Base-by-base conservation (phyloP, 1,284 basidiomycete species). In the Apiotrichum domesticum region DNA sequence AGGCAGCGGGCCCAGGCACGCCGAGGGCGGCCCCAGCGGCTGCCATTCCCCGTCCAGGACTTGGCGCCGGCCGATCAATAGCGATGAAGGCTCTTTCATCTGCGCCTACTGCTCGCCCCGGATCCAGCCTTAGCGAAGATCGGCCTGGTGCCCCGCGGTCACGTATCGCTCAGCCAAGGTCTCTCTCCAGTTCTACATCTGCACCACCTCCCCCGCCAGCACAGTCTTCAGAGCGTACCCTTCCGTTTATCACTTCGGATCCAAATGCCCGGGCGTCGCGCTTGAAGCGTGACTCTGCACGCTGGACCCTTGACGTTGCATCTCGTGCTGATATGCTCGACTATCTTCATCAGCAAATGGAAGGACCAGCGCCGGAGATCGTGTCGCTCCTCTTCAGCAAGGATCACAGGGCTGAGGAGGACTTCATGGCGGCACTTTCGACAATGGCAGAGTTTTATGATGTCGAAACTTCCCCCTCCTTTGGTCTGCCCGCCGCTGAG, bases 361-460 rank as follows among this genome's bases (percentile, higher is more conserved):
- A 96, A 65, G 81, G 85, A 1, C 83, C 89, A 66, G 81, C 84
- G 11, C 85, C 86, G 57, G 87, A 91, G 6, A 77, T 98, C 3
- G 74, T 88, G n/a, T 77, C 82, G 5, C 83, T 85, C 40, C 80
- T 98, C 46, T 99, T 98, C 79, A 96, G 93, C 71, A 90, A 89
- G 63, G 95, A 97, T 70, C 95, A 98, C 74, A 90, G 88, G 64
- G 90, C 93, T 2, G 87, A 98, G 64, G 94, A 93, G 68, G 96
- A 98, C 71, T 87, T 88, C 67, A 83, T 97, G 57, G 80, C 82
- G 32, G 96, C 88, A 0, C 78, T 98, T 52, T 80, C 82, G 1
- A 80, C 81, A 51, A 80, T 95, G 46, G 81, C 85, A 61, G 87
- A 94, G 35, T 86, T 92, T 71, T 91, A 87, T 78, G 77, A 81